Percentiles rank a stretch among this genome's conserved stretches.
Conservation (phyloP, 2,329 filamentous ascomycete species). For the Cercospora sesami region DNA sequence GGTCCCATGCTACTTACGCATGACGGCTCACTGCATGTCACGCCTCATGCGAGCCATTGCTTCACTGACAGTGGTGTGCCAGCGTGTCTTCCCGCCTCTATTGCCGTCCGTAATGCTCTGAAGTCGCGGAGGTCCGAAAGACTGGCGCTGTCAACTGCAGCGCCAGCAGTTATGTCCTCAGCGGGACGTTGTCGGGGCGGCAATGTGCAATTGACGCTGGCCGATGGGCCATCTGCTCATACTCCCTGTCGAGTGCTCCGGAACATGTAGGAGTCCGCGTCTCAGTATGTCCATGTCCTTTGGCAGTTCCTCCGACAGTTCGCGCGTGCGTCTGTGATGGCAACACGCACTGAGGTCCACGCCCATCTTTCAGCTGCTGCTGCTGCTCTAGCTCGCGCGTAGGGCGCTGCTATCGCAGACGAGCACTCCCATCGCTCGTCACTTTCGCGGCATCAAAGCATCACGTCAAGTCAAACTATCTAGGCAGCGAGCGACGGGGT, state of each 20-base stretch:
- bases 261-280: background rate
- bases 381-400: constrained; percentile 1
- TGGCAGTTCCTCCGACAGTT: background rate
- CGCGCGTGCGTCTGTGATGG: background rate
- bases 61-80: background rate
- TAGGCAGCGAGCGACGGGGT: background rate
- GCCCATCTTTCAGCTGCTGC: background rate
- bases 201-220: background rate
- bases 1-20: constrained; percentile 1
- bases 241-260: constrained; percentile 1
- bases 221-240: background rate
- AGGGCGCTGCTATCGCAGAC: background rate
- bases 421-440: background rate
- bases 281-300: background rate
- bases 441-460: background rate
- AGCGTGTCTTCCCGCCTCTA: background rate
- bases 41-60: background rate
- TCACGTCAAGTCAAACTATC: constrained; percentile 10
- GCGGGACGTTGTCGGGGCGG: background rate
- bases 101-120: background rate
- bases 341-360: background rate
- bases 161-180: background rate
- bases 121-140: background rate
- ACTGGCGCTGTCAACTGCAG: background rate
- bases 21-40: constrained; percentile 9